These are phyloP conservation scores for Tremella fuciformis DNA, from an alignment of 768 basidiomycete species.

Conservation along the genomic window DNA sequence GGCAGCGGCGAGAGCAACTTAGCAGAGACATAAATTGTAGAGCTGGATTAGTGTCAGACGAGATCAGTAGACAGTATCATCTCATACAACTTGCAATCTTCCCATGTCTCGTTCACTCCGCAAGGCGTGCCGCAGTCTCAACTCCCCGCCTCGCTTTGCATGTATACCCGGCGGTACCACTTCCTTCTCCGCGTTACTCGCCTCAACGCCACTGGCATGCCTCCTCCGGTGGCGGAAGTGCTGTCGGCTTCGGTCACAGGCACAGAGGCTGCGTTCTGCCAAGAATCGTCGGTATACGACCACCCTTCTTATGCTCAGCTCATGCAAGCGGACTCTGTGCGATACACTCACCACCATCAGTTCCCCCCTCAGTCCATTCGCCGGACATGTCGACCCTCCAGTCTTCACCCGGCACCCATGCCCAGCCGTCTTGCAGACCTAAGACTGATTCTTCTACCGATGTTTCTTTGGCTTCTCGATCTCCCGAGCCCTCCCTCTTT, in stretches of 20 bases:
- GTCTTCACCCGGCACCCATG: slow-evolving; percentile 44
- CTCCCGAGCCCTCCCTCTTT: slow-evolving; percentile 7
- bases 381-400: slow-evolving; percentile 48
- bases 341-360: slow-evolving; percentile 36
- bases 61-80: too few species aligned
- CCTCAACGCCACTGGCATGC: slow-evolving; percentile 27
- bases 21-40: too few species aligned
- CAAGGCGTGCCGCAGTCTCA: too few species aligned
- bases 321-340: background rate
- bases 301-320: slow-evolving; percentile 42
- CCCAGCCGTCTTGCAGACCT: slow-evolving; percentile 43
- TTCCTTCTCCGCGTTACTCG: slow-evolving; percentile 38
- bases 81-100: too few species aligned
- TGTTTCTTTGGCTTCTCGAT: slow-evolving; percentile 8
- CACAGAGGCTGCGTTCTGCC: slow-evolving; percentile 37
- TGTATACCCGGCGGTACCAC: slow-evolving; percentile 49
- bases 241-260: slow-evolving; percentile 32
- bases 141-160: too few species aligned
- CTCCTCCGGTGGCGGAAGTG: slow-evolving; percentile 4
- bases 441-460: slow-evolving; percentile 25
- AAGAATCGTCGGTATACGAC: slow-evolving; percentile 50
- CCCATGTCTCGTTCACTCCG: too few species aligned
- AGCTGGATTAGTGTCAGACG: too few species aligned
- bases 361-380: slow-evolving; percentile 39
- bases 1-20: too few species aligned